Conservation (phyloP, 1,284 basidiomycete genomes). For the Trichosporon sp. region DNA sequence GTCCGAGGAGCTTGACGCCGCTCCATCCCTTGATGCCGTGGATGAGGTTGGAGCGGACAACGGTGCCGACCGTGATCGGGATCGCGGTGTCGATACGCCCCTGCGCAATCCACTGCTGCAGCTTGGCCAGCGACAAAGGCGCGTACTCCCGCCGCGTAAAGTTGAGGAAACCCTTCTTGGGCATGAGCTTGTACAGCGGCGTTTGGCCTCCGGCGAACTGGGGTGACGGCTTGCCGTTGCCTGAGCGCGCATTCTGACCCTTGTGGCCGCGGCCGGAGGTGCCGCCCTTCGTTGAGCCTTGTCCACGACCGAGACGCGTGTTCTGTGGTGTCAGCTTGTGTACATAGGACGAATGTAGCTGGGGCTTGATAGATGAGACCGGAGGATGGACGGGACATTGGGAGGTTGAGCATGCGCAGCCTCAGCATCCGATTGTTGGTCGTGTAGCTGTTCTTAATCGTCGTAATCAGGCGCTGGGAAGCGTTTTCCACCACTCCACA, state of each 20-base stretch:
- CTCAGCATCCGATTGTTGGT: no score
- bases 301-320: conserved; percentile 90
- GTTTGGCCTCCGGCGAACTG: conserved; percentile 97
- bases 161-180: conserved; percentile 91
- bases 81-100: conserved; percentile 70
- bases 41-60: conserved; percentile 78
- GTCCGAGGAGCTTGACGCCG: conserved; percentile 83
- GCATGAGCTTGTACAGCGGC: conserved; percentile 82
- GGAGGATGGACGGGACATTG: neutral
- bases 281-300: conserved; percentile 81
- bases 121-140: conserved; percentile 76
- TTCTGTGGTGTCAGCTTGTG: conserved; percentile 54
- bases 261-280: conserved; percentile 93
- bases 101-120: conserved; percentile 86
- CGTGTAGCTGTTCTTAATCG: no score
- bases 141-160: conserved; percentile 68
- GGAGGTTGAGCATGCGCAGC: no score
- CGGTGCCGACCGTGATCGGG: conserved; percentile 82
- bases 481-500: no score
- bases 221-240: conserved; percentile 75
- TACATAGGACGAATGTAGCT: neutral
- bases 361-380: no score
- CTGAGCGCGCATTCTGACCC: conserved; percentile 88
- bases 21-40: conserved; percentile 68
- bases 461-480: no score